phyloP scores from a whole-genome alignment of 2,329 filamentous ascomycete species.

The Kalmusia sp. region DNA sequence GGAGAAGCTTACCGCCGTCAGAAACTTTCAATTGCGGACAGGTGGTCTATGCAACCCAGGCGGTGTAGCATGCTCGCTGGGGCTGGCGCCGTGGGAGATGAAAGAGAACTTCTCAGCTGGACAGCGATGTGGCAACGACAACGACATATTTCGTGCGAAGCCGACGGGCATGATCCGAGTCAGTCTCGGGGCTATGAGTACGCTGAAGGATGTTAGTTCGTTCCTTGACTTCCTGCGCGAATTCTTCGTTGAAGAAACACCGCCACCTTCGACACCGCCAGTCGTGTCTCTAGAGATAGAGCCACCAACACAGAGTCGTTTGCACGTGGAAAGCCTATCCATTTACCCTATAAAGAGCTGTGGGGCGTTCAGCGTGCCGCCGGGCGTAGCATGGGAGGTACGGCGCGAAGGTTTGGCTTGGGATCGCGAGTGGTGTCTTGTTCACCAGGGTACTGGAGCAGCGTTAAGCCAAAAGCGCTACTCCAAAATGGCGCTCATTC shows the following conservation, averaged over 20 bases:
- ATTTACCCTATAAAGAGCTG: slow-evolving; percentile 97
- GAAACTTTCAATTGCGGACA: slow-evolving; percentile 82
- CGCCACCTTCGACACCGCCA: slow-evolving; percentile 21
- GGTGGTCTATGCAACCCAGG: slow-evolving; percentile 93
- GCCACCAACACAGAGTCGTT: slow-evolving; percentile 35
- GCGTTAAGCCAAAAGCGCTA: slow-evolving; percentile 89
- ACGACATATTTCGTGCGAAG: slow-evolving; percentile 82
- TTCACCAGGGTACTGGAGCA: slow-evolving; percentile 84
- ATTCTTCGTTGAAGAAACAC: slow-evolving; percentile 49
- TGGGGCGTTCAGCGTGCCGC: slow-evolving; percentile 75
- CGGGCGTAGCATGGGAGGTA: slow-evolving; percentile 73
- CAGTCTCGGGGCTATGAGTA: slow-evolving; percentile 92
- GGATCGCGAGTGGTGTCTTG: slow-evolving; percentile 96
- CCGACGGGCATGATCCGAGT: slow-evolving; percentile 86
- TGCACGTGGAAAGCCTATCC: slow-evolving; percentile 56
- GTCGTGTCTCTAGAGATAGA: slow-evolving; percentile 27
- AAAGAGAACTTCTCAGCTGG: slow-evolving; percentile 83
- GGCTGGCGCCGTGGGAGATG: slow-evolving; percentile 81
- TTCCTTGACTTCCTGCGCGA: slow-evolving; percentile 73
- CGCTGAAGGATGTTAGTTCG: slow-evolving; percentile 71
- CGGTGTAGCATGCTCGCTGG: slow-evolving; percentile 76
- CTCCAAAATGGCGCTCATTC: slow-evolving; percentile 84
- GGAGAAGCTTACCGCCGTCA: slow-evolving; percentile 82
- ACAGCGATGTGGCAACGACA: slow-evolving; percentile 81
- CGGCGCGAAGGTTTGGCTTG: slow-evolving; percentile 83